Conservation (phyloP, 495 filamentous ascomycete species). For the Thermochaetoides thermophila region DNA sequence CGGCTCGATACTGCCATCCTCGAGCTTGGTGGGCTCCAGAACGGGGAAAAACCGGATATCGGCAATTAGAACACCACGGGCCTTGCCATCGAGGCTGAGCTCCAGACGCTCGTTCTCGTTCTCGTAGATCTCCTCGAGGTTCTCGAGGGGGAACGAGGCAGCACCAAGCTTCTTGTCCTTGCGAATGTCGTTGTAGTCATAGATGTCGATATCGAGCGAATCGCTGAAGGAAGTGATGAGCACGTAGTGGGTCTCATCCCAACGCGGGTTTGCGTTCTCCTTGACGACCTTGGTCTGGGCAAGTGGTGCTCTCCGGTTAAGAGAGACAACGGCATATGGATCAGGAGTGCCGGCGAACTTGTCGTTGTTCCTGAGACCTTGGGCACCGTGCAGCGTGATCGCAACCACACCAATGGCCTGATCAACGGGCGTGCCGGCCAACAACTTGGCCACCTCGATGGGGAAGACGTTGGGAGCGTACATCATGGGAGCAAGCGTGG, state of each 20-base stretch:
- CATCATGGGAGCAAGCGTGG: slow-evolving; percentile 87
- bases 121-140: slow-evolving; percentile 56
- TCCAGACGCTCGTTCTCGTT: slow-evolving; percentile 77
- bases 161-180: slow-evolving; percentile 93
- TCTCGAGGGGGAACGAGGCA: slow-evolving; percentile 71
- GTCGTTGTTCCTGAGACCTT: slow-evolving; percentile 87
- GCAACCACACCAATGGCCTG: slow-evolving; percentile 90
- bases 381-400: slow-evolving; percentile 77
- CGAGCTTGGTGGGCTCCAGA: slow-evolving; percentile 51
- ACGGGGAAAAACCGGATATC: slow-evolving; percentile 96
- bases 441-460: slow-evolving; percentile 96
- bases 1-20: slow-evolving; percentile 63
- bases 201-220: slow-evolving; percentile 64
- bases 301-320: slow-evolving; percentile 67
- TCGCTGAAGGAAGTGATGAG: slow-evolving; percentile 85
- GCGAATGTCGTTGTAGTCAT: slow-evolving; percentile 86
- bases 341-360: slow-evolving; percentile 88
- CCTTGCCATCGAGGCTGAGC: slow-evolving; percentile 68
- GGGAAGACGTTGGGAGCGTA: slow-evolving; percentile 96
- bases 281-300: slow-evolving; percentile 79
- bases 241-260: slow-evolving; percentile 93
- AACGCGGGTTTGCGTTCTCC: slow-evolving; percentile 73
- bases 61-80: slow-evolving; percentile 60
- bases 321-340: slow-evolving; percentile 75
- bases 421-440: slow-evolving; percentile 87